Evolutionary conservation across 345 rosid species (phyloP).

Genomic region (Salix exigua): DNA sequence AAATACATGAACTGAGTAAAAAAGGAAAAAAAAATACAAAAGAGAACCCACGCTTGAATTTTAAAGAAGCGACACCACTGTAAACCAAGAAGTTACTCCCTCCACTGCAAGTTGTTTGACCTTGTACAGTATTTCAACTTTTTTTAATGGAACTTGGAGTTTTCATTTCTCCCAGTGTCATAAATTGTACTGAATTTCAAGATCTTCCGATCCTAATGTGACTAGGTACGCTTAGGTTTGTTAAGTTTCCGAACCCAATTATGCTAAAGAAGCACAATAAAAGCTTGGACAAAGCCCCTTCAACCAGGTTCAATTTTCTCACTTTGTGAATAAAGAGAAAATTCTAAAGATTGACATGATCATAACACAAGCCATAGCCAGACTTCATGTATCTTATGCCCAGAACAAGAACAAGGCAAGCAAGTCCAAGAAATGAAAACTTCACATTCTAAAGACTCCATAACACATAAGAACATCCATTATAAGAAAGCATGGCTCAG

Average conservation of each 20-base stretch:
- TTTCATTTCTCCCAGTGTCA: not conserved
- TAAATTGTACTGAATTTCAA: not conserved
- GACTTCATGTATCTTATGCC: not conserved
- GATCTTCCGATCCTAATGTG: not conserved
- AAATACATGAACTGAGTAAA: not conserved
- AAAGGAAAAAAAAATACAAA: not conserved
- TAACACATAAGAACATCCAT: not conserved
- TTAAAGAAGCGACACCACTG: not conserved
- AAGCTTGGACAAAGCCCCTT: not conserved
- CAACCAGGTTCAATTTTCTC: not conserved
- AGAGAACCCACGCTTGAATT: not conserved
- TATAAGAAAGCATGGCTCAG: not conserved
- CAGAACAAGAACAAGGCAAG: not conserved
- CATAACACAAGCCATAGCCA: not conserved
- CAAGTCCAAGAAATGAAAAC: not conserved
- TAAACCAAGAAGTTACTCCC: not conserved
- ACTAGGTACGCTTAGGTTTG: not conserved
- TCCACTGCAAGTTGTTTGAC: not conserved
- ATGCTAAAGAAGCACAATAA: too few relatives aligned
- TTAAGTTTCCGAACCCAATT: not conserved
- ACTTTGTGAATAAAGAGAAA: too few relatives aligned
- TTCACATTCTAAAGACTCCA: too few relatives aligned
- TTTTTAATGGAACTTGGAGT: not conserved
- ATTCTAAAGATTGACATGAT: not conserved
- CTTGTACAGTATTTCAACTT: not conserved